phyloP scores from a whole-genome alignment of 2,329 filamentous ascomycete species.

The Cladophialophora psammophila region DNA sequence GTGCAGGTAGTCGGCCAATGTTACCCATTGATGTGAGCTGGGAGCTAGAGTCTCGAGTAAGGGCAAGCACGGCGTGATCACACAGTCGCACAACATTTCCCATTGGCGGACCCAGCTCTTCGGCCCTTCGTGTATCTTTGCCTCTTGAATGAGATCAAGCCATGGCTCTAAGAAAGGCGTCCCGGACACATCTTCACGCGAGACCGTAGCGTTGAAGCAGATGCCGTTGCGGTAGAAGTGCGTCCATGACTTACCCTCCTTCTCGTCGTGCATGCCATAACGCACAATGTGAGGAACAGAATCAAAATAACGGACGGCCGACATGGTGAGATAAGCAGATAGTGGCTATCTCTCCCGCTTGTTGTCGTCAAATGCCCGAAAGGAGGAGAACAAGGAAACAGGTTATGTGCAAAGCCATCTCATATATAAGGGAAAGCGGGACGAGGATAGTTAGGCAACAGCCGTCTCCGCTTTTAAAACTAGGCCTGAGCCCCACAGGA shows the following conservation, averaged over 20 bases:
- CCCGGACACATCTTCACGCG: slow-evolving; percentile 14
- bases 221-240: slow-evolving; percentile 22
- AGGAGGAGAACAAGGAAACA: no score
- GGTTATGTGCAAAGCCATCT: no score
- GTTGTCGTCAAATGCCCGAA: no score
- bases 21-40: slow-evolving; percentile 15
- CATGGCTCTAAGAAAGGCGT: slow-evolving; percentile 16
- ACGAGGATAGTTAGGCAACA: no score
- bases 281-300: slow-evolving; percentile 25
- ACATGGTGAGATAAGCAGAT: slow-evolving; percentile 5
- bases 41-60: slow-evolving; percentile 22
- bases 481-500: no score
- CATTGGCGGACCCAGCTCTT: slow-evolving; percentile 17
- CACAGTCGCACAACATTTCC: slow-evolving; percentile 23
- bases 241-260: slow-evolving; percentile 17
- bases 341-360: no score
- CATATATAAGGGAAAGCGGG: no score
- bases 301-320: slow-evolving; percentile 24
- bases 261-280: slow-evolving; percentile 27
- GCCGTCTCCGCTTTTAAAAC: no score
- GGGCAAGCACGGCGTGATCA: slow-evolving; percentile 22
- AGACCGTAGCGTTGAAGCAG: slow-evolving; percentile 9
- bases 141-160: slow-evolving; percentile 7
- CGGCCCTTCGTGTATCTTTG: background rate
- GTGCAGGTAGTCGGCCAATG: slow-evolving; percentile 22